Evolutionary conservation across 768 basidiomycete species (phyloP).

Genomic region (Symmetrospora coprosmae): DNA sequence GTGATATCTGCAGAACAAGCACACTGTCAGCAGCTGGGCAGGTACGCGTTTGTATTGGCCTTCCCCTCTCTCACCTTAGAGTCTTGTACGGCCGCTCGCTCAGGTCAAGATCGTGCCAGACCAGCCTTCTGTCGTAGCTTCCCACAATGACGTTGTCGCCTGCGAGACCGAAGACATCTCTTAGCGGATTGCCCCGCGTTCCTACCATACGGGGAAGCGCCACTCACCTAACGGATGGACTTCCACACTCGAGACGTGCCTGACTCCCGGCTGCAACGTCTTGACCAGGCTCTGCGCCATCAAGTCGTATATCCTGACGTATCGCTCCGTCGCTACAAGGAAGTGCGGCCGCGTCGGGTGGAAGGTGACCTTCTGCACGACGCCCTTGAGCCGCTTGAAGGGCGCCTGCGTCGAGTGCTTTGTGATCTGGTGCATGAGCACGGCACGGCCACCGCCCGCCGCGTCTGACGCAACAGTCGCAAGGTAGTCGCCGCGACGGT

Average conservation of each 20-base stretch:
- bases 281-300: conserved; percentile 83
- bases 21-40: conserved; percentile 34
- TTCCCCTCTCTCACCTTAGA: no score
- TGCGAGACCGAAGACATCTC: conserved; percentile 35
- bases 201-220: background rate
- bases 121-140: conserved; percentile 90
- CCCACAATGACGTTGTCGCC: conserved; percentile 95
- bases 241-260: conserved; percentile 96
- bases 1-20: conserved; percentile 83
- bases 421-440: conserved; percentile 91
- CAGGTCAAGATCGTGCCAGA: conserved; percentile 97
- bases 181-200: background rate
- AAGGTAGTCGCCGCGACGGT: conserved; percentile 85
- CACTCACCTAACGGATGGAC: conserved; percentile 54
- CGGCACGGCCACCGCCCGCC: conserved; percentile 56
- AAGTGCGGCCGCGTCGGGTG: conserved; percentile 89
- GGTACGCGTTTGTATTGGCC: no score
- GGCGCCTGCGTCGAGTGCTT: conserved; percentile 92
- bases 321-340: conserved; percentile 96
- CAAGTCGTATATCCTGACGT: conserved; percentile 86
- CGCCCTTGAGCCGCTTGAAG: conserved; percentile 86
- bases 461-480: conserved; percentile 62
- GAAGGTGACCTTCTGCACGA: conserved; percentile 80
- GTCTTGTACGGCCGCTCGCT: conserved; percentile 95
- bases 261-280: conserved; percentile 84